Conservation (phyloP, 192 early-diverging fungal genomes). For the Mortierella claussenii region DNA sequence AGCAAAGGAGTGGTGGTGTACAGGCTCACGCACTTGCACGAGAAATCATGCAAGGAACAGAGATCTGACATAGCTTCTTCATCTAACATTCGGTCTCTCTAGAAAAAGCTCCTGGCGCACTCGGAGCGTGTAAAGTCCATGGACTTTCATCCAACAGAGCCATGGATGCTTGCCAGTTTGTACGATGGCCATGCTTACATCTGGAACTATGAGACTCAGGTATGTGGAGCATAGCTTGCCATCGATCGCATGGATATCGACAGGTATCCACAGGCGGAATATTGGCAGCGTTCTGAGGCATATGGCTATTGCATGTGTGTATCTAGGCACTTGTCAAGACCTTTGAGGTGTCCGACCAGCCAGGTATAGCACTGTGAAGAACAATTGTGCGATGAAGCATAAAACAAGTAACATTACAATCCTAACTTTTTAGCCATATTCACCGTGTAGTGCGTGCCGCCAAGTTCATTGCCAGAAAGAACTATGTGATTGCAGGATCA, state of each 20-base stretch:
- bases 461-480: conserved; percentile 97
- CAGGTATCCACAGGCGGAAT: too few relatives aligned
- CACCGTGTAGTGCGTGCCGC: conserved; percentile 88
- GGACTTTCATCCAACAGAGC: conserved; percentile 98
- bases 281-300: too few relatives aligned
- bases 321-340: conserved; percentile 92
- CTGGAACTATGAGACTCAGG: conserved; percentile 99
- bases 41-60: neutral
- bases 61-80: neutral
- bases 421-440: neutral
- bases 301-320: too few relatives aligned
- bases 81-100: neutral
- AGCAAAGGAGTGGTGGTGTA: too few relatives aligned
- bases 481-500: conserved; percentile 95
- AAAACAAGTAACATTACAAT: neutral
- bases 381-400: neutral
- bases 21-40: neutral
- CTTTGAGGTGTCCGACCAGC: conserved; percentile 95
- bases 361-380: conserved; percentile 63
- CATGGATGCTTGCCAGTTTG: conserved; percentile 96
- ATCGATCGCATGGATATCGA: neutral
- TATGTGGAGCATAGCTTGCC: conserved; percentile 28
- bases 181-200: conserved; percentile 97
- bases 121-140: conserved; percentile 98
- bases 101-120: conserved; percentile 72